phyloP scores from a whole-genome alignment of 2,329 filamentous ascomycete species.

The Magnaporthales sp. region DNA sequence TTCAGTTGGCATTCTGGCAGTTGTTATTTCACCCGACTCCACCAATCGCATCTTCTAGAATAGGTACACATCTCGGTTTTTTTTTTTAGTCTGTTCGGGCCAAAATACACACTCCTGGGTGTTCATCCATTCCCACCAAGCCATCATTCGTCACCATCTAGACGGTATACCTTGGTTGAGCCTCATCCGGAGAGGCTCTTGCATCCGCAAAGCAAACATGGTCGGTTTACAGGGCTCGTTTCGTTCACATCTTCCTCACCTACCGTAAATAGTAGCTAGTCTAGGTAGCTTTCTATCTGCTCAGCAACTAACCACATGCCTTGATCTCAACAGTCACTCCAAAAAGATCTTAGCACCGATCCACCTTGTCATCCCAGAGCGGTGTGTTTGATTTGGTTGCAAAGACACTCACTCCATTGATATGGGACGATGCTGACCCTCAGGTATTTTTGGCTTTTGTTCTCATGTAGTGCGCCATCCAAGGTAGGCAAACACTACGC shows the following conservation, averaged over 20 bases:
- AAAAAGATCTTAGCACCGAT: constrained; percentile 63
- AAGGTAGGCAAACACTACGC: constrained; percentile 47
- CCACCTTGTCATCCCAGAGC: constrained; percentile 82
- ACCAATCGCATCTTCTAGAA: background rate
- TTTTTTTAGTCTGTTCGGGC: background rate
- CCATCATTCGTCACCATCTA: background rate
- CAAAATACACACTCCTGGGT: background rate
- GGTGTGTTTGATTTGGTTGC: constrained; percentile 37
- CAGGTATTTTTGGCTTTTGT: constrained; percentile 8
- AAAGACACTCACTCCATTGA: constrained; percentile 1
- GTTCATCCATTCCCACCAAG: background rate
- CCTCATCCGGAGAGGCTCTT: background rate
- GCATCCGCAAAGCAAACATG: background rate
- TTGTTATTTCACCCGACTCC: background rate
- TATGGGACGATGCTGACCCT: constrained; percentile 1
- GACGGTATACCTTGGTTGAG: background rate
- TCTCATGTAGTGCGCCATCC: constrained; percentile 67
- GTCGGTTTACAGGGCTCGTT: background rate
- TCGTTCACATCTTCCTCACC: background rate
- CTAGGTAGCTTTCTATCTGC: background rate
- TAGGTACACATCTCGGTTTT: background rate
- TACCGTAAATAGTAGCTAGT: background rate
- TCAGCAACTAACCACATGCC: background rate
- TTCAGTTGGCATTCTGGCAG: background rate
- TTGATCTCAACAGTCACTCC: constrained; percentile 31